phyloP scores from a whole-genome alignment of 768 basidiomycete species.

The Asterophora parasitica region DNA sequence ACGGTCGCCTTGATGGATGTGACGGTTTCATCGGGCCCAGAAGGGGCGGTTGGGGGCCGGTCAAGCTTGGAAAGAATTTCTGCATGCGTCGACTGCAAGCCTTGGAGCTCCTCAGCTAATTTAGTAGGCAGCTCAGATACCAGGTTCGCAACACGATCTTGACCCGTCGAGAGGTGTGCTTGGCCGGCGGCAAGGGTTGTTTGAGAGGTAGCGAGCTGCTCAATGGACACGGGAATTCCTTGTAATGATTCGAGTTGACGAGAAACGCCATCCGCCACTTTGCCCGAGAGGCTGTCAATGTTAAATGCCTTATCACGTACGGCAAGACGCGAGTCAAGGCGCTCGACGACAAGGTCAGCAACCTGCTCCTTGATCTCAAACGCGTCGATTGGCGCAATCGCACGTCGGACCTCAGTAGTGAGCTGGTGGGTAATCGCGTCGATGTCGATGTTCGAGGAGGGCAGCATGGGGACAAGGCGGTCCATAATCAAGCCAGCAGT shows the following conservation, averaged over 20 bases:
- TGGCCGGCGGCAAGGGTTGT: conserved; percentile 34
- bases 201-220: conserved; percentile 38
- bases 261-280: conserved; percentile 50
- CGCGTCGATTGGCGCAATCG: conserved; percentile 73
- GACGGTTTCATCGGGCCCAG: conserved; percentile 30
- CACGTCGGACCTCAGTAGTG: conserved; percentile 62
- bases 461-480: conserved; percentile 61
- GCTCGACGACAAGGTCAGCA: conserved; percentile 82
- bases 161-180: conserved; percentile 32
- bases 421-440: conserved; percentile 55
- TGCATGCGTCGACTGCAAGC: conserved; percentile 34
- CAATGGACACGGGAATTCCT: conserved; percentile 35
- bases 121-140: conserved; percentile 45
- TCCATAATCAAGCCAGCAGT: conserved; percentile 80
- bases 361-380: conserved; percentile 89
- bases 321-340: conserved; percentile 74
- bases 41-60: conserved; percentile 15
- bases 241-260: conserved; percentile 37
- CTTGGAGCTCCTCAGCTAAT: conserved; percentile 39
- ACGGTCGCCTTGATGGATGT: conserved; percentile 43
- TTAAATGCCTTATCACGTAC: conserved; percentile 71
- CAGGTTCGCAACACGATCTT: conserved; percentile 35
- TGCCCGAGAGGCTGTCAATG: conserved; percentile 51
- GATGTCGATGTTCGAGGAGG: conserved; percentile 43
- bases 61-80: conserved; percentile 29